phyloP scores from a whole-genome alignment of 805 yeast species.

The Saccharomyces cerevisiae region DNA sequence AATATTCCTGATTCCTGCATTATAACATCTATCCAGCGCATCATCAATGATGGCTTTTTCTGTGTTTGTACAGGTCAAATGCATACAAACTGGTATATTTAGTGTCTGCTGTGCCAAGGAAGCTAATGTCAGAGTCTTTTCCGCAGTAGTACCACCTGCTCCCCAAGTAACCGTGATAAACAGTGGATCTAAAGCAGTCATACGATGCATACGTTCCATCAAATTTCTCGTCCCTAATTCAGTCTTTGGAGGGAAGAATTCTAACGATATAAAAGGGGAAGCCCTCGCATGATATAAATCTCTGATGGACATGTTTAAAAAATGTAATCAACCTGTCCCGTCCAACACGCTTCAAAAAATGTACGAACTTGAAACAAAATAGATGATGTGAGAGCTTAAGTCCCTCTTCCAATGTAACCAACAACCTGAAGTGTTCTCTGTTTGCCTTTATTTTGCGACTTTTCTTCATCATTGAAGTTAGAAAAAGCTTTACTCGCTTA shows the following conservation, averaged over 20 bases:
- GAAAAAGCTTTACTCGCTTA: neutral
- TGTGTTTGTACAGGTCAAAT: slow-evolving; percentile 93
- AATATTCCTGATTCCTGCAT: slow-evolving; percentile 76
- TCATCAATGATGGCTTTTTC: slow-evolving; percentile 66
- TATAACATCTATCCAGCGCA: slow-evolving; percentile 64
- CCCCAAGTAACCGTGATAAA: slow-evolving; percentile 97
- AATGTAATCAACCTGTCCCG: neutral
- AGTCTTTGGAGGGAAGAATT: slow-evolving; percentile 97
- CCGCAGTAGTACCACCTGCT: slow-evolving; percentile 92
- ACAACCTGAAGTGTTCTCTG: neutral
- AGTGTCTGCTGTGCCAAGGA: slow-evolving; percentile 64
- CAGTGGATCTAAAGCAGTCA: slow-evolving; percentile 80
- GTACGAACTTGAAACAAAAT: neutral
- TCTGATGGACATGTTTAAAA: slow-evolving; percentile 20
- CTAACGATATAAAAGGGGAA: slow-evolving; percentile 70
- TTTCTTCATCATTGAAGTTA: neutral
- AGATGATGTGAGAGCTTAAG: neutral
- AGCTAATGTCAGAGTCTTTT: slow-evolving; percentile 78
- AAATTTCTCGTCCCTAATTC: slow-evolving; percentile 79
- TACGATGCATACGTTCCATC: slow-evolving; percentile 76
- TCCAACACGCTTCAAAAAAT: neutral
- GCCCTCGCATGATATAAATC: slow-evolving; percentile 45
- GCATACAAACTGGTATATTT: slow-evolving; percentile 85
- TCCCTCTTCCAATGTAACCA: neutral
- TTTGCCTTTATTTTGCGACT: neutral